Evolutionary conservation across 176 grass and related monocot species (phyloP), one percentile per base, ranked within the genome.

Genomic region (Alloteropsis semialata): DNA sequence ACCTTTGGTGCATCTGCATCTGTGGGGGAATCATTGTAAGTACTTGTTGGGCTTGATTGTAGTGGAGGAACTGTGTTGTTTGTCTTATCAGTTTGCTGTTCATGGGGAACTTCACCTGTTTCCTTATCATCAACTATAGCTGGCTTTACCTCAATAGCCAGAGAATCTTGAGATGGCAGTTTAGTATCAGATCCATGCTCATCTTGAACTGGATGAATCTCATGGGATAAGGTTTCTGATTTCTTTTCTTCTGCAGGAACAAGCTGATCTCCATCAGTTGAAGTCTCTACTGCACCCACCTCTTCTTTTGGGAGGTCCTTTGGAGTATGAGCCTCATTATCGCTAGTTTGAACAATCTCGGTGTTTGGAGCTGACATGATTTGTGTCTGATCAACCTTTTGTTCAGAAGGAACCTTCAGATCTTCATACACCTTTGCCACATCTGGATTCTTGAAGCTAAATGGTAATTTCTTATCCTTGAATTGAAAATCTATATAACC

Each of bases 401-500:
- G 79, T 63, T 89, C 82, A 76, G 84, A 73, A 80, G 89, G 59
- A 86, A 38, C 48, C 65, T 89, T 85, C 76, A 86, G 51, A 84
- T 43, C 83, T 81, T 92, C 86, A 54, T 79, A 41, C 48, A 54
- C 70, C 81, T 93, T 89, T 77, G 53, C 10, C 17, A 46, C 32
- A 73, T 85, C 73, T 85, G 89, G 42, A 11, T 81, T 72, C 58
- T 42, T 74, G 30, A 68, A 69, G 56, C 49, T 55, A 10, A 76
- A 81, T 66, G 89, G 75, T 30, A 84, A 78, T 72, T 87, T 88
- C 64, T 71, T 59, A 33, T 91, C 88, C 51, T 80, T 87, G 45
- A 81, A 60, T 82, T 77, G 68, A 84, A 88, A 59, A 62, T 94
- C 82, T 77, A 94, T 75, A 61, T 87, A 96, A 24, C 91, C 96